Evolutionary conservation across 2,329 filamentous ascomycete genomes (phyloP).

Genomic region (Ascocoryne sarcoides): DNA sequence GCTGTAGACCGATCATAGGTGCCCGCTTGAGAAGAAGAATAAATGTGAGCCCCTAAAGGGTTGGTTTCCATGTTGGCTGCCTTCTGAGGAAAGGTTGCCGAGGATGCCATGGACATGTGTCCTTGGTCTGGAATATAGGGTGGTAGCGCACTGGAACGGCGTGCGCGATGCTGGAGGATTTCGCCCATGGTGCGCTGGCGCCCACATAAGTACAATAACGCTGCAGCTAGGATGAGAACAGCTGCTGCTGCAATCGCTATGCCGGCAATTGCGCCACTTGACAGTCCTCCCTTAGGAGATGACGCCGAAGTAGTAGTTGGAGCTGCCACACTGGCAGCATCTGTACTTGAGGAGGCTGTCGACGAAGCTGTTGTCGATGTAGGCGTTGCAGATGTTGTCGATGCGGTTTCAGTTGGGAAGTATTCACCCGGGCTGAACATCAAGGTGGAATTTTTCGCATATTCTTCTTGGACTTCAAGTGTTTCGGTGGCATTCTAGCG

Average conservation of each 20-base stretch:
- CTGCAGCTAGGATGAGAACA: constrained; percentile 12
- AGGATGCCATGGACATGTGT: no score
- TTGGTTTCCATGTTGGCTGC: no score
- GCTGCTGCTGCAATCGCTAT: constrained; percentile 19
- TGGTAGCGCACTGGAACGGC: no score
- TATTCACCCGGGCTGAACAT: constrained; percentile 18
- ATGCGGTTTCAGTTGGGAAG: constrained; percentile 14
- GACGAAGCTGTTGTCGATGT: constrained; percentile 8
- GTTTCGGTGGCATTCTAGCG: constrained; percentile 19
- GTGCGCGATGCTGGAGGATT: constrained; percentile 11
- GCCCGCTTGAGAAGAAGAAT: background rate
- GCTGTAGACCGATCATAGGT: background rate
- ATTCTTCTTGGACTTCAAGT: constrained; percentile 14
- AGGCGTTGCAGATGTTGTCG: constrained; percentile 9
- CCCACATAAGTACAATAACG: constrained; percentile 19
- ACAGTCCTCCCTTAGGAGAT: constrained; percentile 4
- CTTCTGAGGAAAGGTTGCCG: no score
- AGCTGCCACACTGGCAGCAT: constrained; percentile 1
- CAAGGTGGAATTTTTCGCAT: constrained; percentile 14
- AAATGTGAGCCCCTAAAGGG: no score
- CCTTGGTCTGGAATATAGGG: no score
- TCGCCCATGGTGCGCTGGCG: constrained; percentile 19
- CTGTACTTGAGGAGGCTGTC: constrained; percentile 2
- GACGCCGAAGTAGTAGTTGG: constrained; percentile 1
- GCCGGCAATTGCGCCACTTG: constrained; percentile 20